These are phyloP conservation scores for Avena eriantha DNA, from an alignment of 176 grass and related monocot species.

Conservation along the genomic window DNA sequence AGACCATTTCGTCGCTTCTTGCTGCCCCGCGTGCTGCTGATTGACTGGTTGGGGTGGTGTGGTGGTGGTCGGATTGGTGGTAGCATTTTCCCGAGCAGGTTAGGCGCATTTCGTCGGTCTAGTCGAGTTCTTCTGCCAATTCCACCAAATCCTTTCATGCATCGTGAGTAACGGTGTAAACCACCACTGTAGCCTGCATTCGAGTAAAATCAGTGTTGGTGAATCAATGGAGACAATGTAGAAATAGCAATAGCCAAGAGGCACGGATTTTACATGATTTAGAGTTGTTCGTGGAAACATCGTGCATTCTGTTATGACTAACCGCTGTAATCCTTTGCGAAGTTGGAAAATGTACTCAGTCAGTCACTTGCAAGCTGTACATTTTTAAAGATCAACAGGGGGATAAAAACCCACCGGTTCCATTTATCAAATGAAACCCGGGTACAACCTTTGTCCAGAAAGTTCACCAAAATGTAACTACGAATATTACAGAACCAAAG, in stretches of 20 bases:
- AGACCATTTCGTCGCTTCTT: not conserved
- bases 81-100: not conserved
- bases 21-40: not conserved
- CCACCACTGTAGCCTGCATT: not conserved
- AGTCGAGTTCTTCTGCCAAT: not conserved
- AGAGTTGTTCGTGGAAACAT: not conserved
- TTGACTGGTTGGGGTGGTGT: not conserved
- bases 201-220: not conserved
- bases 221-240: not conserved
- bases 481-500: too few species aligned
- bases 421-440: too few species aligned
- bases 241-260: not conserved
- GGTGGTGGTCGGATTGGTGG: not conserved
- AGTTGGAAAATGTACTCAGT: not conserved
- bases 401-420: too few species aligned
- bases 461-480: too few species aligned
- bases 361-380: not conserved
- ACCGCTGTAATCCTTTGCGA: not conserved
- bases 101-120: slow-evolving; percentile 14
- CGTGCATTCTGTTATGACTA: not conserved
- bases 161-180: not conserved
- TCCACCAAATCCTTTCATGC: not conserved
- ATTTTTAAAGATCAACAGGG: too few species aligned
- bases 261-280: not conserved
- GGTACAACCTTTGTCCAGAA: too few species aligned